phyloP scores from a whole-genome alignment of 2,329 filamentous ascomycete genomes.

The Akanthomyces uredinophilus region DNA sequence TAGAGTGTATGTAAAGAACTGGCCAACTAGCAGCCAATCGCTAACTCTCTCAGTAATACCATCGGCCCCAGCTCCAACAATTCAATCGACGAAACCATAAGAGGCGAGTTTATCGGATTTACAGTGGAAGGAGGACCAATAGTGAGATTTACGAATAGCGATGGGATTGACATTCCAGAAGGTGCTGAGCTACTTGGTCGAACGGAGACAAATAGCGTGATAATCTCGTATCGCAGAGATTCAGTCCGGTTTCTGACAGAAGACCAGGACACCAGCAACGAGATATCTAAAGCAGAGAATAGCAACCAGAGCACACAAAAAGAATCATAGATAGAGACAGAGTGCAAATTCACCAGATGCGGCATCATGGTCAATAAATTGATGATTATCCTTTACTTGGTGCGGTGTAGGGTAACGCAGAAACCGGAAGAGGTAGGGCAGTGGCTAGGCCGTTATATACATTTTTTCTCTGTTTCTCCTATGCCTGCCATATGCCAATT shows the following conservation, averaged over 20 bases:
- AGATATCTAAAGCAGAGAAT: not conserved
- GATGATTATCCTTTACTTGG: too few species aligned
- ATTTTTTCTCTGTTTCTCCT: too few species aligned
- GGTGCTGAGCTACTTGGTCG: conserved; percentile 34
- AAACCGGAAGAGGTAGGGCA: too few species aligned
- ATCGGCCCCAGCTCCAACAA: conserved; percentile 31
- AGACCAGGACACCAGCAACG: not conserved
- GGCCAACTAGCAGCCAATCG: conserved; percentile 10
- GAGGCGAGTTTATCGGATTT: conserved; percentile 38
- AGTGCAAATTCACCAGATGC: not conserved
- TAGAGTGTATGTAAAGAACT: conserved; percentile 34
- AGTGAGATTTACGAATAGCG: conserved; percentile 35
- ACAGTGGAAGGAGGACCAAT: conserved; percentile 43
- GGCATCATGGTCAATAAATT: too few species aligned
- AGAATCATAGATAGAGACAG: not conserved
- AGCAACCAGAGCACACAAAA: not conserved
- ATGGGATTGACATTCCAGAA: conserved; percentile 25
- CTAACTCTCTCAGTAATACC: conserved; percentile 29
- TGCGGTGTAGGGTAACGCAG: too few species aligned
- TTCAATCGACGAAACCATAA: conserved; percentile 27
- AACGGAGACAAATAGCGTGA: conserved; percentile 29
- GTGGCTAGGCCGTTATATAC: too few species aligned
- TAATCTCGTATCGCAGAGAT: conserved; percentile 35
- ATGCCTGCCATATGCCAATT: too few species aligned
- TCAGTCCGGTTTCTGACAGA: conserved; percentile 28